These are phyloP conservation scores for Leccinum longicurvipes DNA, from an alignment of 768 basidiomycete species.

Conservation along the genomic window DNA sequence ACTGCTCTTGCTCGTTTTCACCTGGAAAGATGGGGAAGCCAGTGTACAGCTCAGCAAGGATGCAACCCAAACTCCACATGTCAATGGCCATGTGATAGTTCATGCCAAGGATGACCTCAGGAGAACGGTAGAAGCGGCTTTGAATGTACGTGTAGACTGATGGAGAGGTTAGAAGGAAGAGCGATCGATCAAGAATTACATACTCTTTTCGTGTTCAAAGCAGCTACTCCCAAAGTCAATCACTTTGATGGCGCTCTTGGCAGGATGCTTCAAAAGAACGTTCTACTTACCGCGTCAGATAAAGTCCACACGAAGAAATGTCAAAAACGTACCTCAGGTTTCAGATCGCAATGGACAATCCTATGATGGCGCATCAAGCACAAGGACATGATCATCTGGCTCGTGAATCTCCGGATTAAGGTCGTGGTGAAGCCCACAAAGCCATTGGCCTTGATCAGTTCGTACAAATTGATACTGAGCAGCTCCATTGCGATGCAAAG, in stretches of 20 bases:
- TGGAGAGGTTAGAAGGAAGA: constrained; percentile 7
- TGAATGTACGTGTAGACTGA: constrained; percentile 99
- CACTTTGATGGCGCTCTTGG: constrained; percentile 95
- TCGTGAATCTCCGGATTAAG: constrained; percentile 93
- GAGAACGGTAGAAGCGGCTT: constrained; percentile 99
- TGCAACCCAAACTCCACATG: constrained; percentile 99
- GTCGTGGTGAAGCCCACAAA: constrained; percentile 97
- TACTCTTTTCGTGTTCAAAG: constrained; percentile 97
- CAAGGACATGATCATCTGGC: constrained; percentile 90
- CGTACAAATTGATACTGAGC: constrained; percentile 97
- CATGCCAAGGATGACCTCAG: constrained; percentile 98
- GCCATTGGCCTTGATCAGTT: constrained; percentile 97
- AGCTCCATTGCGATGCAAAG: constrained; percentile 98
- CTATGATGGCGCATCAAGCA: constrained; percentile 94
- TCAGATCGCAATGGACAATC: constrained; percentile 97
- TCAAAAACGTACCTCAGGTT: constrained; percentile 77
- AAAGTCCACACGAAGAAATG: neutral
- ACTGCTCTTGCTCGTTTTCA: constrained; percentile 97
- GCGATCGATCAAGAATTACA: constrained; percentile 25
- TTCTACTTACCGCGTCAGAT: constrained; percentile 53
- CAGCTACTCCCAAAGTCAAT: constrained; percentile 99
- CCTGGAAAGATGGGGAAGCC: constrained; percentile 99
- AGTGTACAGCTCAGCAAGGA: constrained; percentile 94
- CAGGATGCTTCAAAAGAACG: constrained; percentile 88
- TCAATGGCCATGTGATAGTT: constrained; percentile 99